phyloP scores from a whole-genome alignment of 176 grass and related monocot species.

The Bothriochloa decipiens region DNA sequence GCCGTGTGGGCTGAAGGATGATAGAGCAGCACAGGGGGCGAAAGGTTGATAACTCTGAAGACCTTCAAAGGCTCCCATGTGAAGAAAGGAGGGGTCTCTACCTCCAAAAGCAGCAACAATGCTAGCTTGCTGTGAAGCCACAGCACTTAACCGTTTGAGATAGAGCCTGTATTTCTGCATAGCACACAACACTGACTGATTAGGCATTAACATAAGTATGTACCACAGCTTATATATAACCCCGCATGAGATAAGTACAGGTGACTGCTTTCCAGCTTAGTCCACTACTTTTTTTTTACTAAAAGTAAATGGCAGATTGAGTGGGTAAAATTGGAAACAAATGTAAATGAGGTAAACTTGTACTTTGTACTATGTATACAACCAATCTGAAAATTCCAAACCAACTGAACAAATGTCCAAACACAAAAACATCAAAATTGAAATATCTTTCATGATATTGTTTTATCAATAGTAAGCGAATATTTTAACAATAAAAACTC shows the following conservation, averaged over 20 bases:
- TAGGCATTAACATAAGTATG: slow-evolving; percentile 5
- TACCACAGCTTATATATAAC: not conserved
- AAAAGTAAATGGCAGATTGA: not conserved
- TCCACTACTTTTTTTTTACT: not conserved
- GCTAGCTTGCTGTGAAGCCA: slow-evolving; percentile 82
- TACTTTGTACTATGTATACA: not conserved
- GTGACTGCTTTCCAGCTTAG: slow-evolving; percentile 20
- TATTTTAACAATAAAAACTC: not conserved
- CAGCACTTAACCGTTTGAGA: slow-evolving; percentile 80
- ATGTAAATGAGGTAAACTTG: not conserved
- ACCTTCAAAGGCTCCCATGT: slow-evolving; percentile 79
- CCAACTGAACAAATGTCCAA: slow-evolving; percentile 16
- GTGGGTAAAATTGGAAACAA: not conserved
- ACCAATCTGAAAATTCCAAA: not conserved
- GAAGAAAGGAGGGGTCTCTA: slow-evolving; percentile 73
- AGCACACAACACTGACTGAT: slow-evolving; percentile 32
- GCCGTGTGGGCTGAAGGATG: slow-evolving; percentile 72
- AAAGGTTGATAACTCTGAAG: slow-evolving; percentile 65
- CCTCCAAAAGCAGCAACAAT: slow-evolving; percentile 80
- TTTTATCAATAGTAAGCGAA: not conserved
- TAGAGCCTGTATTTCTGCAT: slow-evolving; percentile 99
- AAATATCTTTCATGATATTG: slow-evolving; percentile 3
- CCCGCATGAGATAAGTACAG: slow-evolving; percentile 9
- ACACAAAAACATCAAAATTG: not conserved
- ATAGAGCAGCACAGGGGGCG: slow-evolving; percentile 49